Conservation (phyloP, 208 protist genomes). For the Acanthamoeba royreba region DNA sequence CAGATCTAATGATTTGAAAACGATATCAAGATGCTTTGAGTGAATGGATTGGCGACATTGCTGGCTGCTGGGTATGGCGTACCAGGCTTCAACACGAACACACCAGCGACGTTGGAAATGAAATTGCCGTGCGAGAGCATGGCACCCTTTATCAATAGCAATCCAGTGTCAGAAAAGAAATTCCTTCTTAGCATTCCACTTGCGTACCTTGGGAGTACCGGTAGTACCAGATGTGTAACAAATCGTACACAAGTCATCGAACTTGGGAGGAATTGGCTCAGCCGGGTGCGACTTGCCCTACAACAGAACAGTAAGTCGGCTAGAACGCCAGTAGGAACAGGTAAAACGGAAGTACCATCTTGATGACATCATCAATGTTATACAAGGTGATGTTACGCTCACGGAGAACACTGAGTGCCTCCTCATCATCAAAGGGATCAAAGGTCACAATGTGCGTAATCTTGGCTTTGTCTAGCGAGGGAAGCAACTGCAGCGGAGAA, state of each 20-base stretch:
- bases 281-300: conserved; percentile 4
- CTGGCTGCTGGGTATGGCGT: background rate
- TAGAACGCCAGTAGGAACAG: background rate
- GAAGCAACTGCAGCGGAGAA: background rate
- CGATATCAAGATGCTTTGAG: background rate
- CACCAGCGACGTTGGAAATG: conserved; percentile 57
- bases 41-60: background rate
- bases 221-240: conserved; percentile 79
- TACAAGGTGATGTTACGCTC: background rate
- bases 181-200: background rate
- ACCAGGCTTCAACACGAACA: background rate
- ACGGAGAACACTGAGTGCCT: background rate
- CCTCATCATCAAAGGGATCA: conserved; percentile 23
- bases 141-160: conserved; percentile 46
- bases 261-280: conserved; percentile 3
- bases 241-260: conserved; percentile 58
- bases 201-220: conserved; percentile 72
- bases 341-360: background rate
- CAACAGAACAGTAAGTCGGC: background rate
- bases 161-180: background rate
- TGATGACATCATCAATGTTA: conserved; percentile 43
- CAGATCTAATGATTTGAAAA: background rate
- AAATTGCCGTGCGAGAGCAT: conserved; percentile 71
- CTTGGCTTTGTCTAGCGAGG: background rate
- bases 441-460: conserved; percentile 33